A percentile compares a stretch with the other conserved stretches of the same genome.
Conservation (phyloP, 2,329 filamentous ascomycete species). For the Sordariomycetes sp. region DNA sequence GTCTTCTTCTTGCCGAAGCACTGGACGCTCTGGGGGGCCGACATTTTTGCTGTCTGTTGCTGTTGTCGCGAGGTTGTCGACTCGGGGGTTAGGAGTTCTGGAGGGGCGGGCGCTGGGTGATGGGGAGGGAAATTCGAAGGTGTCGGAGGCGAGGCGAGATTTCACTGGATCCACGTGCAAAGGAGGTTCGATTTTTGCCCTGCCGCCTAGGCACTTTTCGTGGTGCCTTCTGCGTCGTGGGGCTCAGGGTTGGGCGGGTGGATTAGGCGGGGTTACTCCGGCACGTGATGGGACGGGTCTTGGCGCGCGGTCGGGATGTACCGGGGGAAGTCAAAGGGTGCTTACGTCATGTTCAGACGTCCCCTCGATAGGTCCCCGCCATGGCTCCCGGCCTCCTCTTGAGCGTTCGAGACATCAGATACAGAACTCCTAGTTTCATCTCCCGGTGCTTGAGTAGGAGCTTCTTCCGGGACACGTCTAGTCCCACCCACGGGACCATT, state of each 20-base stretch:
- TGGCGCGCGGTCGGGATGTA: not conserved
- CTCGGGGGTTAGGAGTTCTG: slow-evolving; percentile 1
- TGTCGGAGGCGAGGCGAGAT: slow-evolving; percentile 3
- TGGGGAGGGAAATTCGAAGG: slow-evolving; percentile 7
- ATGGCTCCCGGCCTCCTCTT: too few relatives aligned
- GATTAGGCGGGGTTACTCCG: slow-evolving; percentile 1
- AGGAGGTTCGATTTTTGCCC: slow-evolving; percentile 1
- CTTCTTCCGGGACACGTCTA: too few relatives aligned
- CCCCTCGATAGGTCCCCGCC: not conserved
- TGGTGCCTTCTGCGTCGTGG: slow-evolving; percentile 2
- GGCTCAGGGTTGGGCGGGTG: slow-evolving; percentile 2
- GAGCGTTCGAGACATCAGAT: too few relatives aligned
- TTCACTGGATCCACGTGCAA: slow-evolving; percentile 1
- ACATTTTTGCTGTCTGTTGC: slow-evolving; percentile 46
- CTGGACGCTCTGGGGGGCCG: slow-evolving; percentile 72
- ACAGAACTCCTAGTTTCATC: too few relatives aligned
- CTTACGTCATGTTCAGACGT: not conserved
- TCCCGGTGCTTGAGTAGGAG: too few relatives aligned
- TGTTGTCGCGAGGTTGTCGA: slow-evolving; percentile 4
- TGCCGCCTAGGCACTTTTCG: not conserved
- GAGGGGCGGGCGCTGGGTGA: slow-evolving; percentile 5
- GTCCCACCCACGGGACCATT: not conserved
- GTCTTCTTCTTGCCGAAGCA: slow-evolving; percentile 99
- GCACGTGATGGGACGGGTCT: slow-evolving; percentile 1
- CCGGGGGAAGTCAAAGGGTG: not conserved